Evolutionary conservation across 306 rosid species (phyloP), one percentile per base, ranked within the genome.

Genomic region (Glycyrrhiza uralensis): DNA sequence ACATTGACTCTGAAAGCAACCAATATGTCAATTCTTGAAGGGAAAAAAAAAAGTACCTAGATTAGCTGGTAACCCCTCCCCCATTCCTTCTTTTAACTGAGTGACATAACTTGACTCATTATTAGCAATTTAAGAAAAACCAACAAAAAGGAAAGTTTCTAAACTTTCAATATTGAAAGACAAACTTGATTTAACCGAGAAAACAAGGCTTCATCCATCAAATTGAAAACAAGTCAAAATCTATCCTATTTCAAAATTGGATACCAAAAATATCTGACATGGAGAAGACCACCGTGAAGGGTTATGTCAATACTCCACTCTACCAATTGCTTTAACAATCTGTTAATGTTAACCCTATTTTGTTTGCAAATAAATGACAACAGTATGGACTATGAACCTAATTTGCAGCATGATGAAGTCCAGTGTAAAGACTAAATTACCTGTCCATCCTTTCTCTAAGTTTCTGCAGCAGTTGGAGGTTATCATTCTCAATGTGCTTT

Each of bases 401-500:
- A 32, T 70, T 76, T 63, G 20, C 81, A 70, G 42, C 35, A 62
- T 70, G 30, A 61, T 55, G 15, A 35, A 76, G 65, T 35, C 57
- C 0, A 70, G 20, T 26, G 52, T 1, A 73, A 44, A 45, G n/a
- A n/a, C n/a, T 19, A 61, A 61, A 61, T 36, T 74, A 85, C 89
- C 89, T 85, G 15, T 85, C 89, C 55, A 85, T 85, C 58, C 89
- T 82, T 59, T 82, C 79, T 66, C 85, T 76, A 0, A 82, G 76
- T 63, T 72, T 79, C 84, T 68, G 80, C 46, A 85, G 81, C 15
- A 85, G 19, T 23, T 77, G 86, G 13, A 76, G 85, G 36, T 85
- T 85, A 70, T 85, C 89, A 79, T 82, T 79, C 85, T 85, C 89
- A 79, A 85, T 85, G 79, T 82, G 89, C 76, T 73, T 76, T 0